Evolutionary conservation across 352 stramenopile species (phyloP).

Genomic region (Aphanomyces euteiches): DNA sequence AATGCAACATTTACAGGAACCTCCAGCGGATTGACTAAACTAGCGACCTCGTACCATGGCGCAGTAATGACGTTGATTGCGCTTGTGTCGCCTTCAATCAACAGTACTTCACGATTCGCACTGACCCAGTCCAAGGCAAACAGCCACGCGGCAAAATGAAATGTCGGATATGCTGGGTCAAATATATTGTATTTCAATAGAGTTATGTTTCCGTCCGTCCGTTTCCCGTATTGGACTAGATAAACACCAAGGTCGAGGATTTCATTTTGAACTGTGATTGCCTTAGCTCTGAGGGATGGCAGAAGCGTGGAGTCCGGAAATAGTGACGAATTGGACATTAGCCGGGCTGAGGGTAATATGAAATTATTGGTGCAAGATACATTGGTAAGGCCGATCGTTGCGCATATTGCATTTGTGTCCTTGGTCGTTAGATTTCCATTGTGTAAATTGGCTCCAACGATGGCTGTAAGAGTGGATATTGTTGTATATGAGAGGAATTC

Average conservation of each 20-base stretch:
- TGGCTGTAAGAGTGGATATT: too few relatives aligned
- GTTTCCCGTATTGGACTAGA: background rate
- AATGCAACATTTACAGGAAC: conserved; percentile 21
- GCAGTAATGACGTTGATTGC: background rate
- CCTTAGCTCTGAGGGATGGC: background rate
- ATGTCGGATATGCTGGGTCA: background rate
- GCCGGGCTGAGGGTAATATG: background rate
- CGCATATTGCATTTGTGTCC: too few relatives aligned
- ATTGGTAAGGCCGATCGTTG: too few relatives aligned
- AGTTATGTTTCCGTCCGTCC: background rate
- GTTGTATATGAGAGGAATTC: too few relatives aligned
- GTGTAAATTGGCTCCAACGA: too few relatives aligned
- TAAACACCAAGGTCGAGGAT: background rate
- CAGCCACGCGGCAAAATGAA: conserved; percentile 20
- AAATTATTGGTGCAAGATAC: too few relatives aligned
- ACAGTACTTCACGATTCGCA: background rate
- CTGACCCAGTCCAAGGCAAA: conserved; percentile 11
- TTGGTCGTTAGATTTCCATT: too few relatives aligned
- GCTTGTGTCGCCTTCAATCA: background rate
- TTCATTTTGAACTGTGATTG: background rate
- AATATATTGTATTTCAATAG: background rate
- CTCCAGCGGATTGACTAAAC: background rate
- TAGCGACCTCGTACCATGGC: background rate
- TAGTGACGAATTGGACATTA: background rate
- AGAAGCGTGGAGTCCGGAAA: background rate